Evolutionary conservation across 192 early-diverging fungal species (phyloP).

Genomic region (Coemansia sp.): DNA sequence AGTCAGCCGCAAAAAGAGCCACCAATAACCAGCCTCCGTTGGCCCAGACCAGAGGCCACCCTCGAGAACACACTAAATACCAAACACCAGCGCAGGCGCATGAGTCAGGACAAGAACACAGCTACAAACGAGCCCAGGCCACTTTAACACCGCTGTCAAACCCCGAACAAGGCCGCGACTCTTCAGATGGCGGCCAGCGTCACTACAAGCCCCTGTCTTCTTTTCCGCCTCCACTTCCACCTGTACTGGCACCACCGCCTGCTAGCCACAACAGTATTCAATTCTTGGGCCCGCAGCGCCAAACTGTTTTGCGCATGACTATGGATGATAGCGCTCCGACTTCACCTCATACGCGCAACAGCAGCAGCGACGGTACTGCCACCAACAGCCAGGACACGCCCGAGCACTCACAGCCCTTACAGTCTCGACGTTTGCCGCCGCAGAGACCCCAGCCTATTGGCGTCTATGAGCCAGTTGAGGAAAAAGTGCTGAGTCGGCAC

Average conservation of each 20-base stretch:
- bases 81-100: background rate
- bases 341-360: slow-evolving; percentile 15
- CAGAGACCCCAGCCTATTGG: slow-evolving; percentile 28
- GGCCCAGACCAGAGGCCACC: background rate
- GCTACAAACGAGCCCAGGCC: background rate
- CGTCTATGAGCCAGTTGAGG: slow-evolving; percentile 42
- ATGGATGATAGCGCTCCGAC: slow-evolving; percentile 34
- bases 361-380: slow-evolving; percentile 19
- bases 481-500: slow-evolving; percentile 23
- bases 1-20: slow-evolving; percentile 30
- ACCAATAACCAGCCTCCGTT: background rate
- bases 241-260: slow-evolving; percentile 10
- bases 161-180: slow-evolving; percentile 43
- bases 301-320: slow-evolving; percentile 47
- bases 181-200: slow-evolving; percentile 1
- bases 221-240: slow-evolving; percentile 15
- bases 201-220: background rate
- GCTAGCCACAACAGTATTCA: slow-evolving; percentile 37
- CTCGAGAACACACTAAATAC: background rate
- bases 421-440: background rate
- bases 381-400: slow-evolving; percentile 16
- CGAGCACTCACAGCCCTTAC: background rate
- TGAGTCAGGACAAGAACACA: background rate
- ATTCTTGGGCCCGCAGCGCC: slow-evolving; percentile 47
- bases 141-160: background rate